phyloP scores from a whole-genome alignment of 495 filamentous ascomycete genomes.

The Stereocaulon alpinum region DNA sequence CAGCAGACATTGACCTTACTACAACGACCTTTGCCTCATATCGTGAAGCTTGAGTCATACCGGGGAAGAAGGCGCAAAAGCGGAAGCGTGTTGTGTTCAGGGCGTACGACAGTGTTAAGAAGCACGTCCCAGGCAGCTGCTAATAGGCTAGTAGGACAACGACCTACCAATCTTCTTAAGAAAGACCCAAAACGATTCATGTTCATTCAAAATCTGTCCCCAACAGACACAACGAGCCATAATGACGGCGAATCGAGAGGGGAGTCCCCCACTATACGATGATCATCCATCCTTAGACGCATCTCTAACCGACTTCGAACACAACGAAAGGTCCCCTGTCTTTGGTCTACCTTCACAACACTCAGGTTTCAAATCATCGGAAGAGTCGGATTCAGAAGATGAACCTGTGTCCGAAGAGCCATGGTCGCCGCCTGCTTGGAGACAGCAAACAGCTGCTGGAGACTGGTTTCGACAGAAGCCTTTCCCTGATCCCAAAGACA shows the following conservation, averaged over 20 bases:
- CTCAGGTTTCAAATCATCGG: slow-evolving; percentile 59
- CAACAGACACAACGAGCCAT: neutral
- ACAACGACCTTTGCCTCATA: slow-evolving; percentile 1
- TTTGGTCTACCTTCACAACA: slow-evolving; percentile 60
- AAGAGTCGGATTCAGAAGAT: slow-evolving; percentile 44
- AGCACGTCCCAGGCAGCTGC: neutral
- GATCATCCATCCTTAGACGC: slow-evolving; percentile 60
- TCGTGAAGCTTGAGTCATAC: neutral
- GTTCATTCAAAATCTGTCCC: neutral
- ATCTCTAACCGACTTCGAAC: slow-evolving; percentile 69
- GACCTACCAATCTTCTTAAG: too few species aligned
- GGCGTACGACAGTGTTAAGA: neutral
- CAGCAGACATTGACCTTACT: neutral
- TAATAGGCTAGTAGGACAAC: neutral
- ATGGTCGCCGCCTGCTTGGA: slow-evolving; percentile 53
- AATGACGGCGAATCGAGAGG: slow-evolving; percentile 39
- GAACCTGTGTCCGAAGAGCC: slow-evolving; percentile 32
- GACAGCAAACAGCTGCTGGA: slow-evolving; percentile 40
- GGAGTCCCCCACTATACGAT: slow-evolving; percentile 46
- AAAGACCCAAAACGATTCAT: neutral
- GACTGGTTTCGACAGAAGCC: slow-evolving; percentile 51
- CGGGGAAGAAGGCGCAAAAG: neutral
- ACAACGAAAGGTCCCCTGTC: slow-evolving; percentile 41
- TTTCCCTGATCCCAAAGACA: slow-evolving; percentile 33
- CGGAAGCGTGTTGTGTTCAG: neutral